Evolutionary conservation across 2,329 filamentous ascomycete species (phyloP).

Genomic region (Aureobasidium pullulans): DNA sequence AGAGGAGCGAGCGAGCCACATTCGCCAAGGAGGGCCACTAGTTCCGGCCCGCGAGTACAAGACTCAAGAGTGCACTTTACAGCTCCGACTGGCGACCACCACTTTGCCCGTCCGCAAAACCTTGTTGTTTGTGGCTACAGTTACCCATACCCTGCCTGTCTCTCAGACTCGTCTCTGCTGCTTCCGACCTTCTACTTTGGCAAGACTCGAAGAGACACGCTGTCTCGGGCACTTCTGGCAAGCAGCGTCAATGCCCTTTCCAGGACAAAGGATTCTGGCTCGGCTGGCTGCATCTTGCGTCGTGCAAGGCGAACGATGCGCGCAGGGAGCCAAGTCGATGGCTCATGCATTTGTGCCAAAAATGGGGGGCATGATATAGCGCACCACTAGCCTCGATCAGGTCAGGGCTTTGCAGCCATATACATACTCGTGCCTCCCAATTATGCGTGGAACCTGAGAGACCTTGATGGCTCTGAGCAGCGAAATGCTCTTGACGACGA

Average conservation of each 20-base stretch:
- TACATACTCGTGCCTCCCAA: neutral
- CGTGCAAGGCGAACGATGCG: slow-evolving; percentile 1
- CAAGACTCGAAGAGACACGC: slow-evolving; percentile 1
- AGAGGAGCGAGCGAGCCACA: neutral
- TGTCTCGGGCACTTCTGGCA: neutral
- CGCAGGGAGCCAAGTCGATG: neutral
- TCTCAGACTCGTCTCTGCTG: neutral
- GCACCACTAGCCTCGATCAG: slow-evolving; percentile 6
- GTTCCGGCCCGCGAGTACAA: slow-evolving; percentile 1
- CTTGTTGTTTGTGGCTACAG: neutral
- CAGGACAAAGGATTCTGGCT: neutral
- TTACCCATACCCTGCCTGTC: neutral
- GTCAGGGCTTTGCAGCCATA: neutral
- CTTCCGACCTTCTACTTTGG: neutral
- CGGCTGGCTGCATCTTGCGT: slow-evolving; percentile 10
- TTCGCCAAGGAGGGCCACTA: neutral
- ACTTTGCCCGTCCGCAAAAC: neutral
- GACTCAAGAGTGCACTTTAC: neutral
- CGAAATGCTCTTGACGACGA: neutral
- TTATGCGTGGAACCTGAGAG: neutral
- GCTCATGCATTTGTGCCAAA: neutral
- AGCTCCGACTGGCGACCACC: neutral
- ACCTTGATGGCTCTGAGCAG: neutral
- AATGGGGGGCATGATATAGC: neutral
- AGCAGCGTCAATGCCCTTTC: neutral